Conservation (phyloP, 1,284 basidiomycete species). For the Apiotrichum domesticum region DNA sequence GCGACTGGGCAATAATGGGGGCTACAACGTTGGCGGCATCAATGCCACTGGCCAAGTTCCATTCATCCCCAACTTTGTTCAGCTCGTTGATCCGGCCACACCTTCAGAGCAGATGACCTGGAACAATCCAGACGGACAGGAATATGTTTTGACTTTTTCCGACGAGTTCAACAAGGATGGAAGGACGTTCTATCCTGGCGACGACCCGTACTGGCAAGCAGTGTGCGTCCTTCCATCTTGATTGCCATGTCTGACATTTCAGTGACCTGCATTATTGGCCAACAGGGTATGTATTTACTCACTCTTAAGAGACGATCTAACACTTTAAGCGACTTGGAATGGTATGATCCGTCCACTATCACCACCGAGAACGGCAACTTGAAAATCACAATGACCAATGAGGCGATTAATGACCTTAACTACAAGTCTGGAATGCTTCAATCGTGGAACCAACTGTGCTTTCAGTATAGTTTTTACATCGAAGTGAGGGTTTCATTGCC, state of each 20-base stretch:
- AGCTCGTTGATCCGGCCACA: constrained; percentile 70
- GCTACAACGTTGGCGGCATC: constrained; percentile 54
- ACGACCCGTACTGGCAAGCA: constrained; percentile 49
- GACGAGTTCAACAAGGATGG: constrained; percentile 57
- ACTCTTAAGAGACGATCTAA: neutral
- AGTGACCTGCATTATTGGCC: constrained; percentile 68
- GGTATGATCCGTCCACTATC: constrained; percentile 75
- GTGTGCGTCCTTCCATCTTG: constrained; percentile 18
- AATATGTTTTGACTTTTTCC: constrained; percentile 49
- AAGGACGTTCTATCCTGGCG: constrained; percentile 65
- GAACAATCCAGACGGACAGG: constrained; percentile 42
- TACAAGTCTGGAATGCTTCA: constrained; percentile 57
- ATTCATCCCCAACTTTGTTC: constrained; percentile 57
- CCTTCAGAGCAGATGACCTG: constrained; percentile 45
- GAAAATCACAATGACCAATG: constrained; percentile 66
- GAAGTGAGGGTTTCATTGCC: constrained; percentile 70
- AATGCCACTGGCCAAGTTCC: constrained; percentile 56
- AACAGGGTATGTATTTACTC: constrained; percentile 26
- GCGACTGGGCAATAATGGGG: constrained; percentile 43
- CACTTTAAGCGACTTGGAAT: constrained; percentile 57
- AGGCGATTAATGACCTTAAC: constrained; percentile 63
- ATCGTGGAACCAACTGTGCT: constrained; percentile 75
- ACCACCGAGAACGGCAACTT: constrained; percentile 73
- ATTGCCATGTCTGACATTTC: neutral
- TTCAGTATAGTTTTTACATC: constrained; percentile 52